phyloP scores from a whole-genome alignment of 2,329 filamentous ascomycete species.

The Aspergillus pseudoviridinutans region DNA sequence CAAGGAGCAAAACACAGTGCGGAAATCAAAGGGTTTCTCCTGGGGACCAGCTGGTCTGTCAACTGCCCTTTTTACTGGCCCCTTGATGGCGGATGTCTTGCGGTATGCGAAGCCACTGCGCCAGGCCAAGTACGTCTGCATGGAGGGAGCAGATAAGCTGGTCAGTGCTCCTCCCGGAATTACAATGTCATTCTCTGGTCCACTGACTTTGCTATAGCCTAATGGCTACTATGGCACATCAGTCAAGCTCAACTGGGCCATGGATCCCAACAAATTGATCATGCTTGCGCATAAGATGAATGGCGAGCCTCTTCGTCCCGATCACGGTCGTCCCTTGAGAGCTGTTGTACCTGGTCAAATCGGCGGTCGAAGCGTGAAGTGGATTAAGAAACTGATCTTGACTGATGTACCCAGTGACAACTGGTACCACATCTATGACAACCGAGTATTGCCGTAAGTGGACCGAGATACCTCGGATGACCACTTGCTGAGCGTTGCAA shows the following conservation, averaged over 20 bases:
- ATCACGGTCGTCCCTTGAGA: slow-evolving; percentile 80
- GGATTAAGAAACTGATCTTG: slow-evolving; percentile 77
- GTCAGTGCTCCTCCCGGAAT: slow-evolving; percentile 30
- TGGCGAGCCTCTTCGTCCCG: slow-evolving; percentile 71
- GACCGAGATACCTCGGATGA: background rate
- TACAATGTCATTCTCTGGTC: background rate
- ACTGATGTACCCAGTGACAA: slow-evolving; percentile 79
- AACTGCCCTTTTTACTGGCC: slow-evolving; percentile 83
- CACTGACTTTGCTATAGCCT: slow-evolving; percentile 46
- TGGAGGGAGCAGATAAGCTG: slow-evolving; percentile 83
- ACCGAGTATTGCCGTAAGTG: slow-evolving; percentile 70
- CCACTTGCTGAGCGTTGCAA: slow-evolving; percentile 3
- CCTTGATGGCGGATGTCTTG: slow-evolving; percentile 69
- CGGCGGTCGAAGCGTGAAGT: slow-evolving; percentile 88
- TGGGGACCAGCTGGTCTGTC: slow-evolving; percentile 88
- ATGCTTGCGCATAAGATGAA: slow-evolving; percentile 92
- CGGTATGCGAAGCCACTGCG: slow-evolving; percentile 63
- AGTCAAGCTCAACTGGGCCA: slow-evolving; percentile 80
- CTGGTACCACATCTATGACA: slow-evolving; percentile 95
- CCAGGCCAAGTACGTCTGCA: slow-evolving; percentile 77
- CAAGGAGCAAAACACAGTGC: slow-evolving; percentile 87
- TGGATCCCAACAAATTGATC: slow-evolving; percentile 77
- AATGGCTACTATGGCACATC: slow-evolving; percentile 89
- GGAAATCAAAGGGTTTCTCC: slow-evolving; percentile 90
- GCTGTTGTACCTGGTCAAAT: slow-evolving; percentile 88